Conservation (phyloP, 441 rosid genomes). For the Croton laevigatus region DNA sequence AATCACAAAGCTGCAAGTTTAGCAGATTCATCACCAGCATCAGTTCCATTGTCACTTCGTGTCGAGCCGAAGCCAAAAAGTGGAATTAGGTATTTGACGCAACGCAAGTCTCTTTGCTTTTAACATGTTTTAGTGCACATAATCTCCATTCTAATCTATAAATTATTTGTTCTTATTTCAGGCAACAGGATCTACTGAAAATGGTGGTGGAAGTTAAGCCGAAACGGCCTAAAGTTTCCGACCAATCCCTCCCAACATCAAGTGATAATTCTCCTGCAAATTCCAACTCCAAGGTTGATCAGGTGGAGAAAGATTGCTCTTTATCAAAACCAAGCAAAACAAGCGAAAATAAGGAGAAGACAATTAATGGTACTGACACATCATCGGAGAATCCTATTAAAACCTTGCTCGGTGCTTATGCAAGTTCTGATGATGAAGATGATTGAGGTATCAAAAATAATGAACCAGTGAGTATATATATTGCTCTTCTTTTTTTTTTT, state of each 20-base stretch:
- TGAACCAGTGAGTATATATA: background rate
- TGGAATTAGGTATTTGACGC: conserved; percentile 64
- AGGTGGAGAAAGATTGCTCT: conserved; percentile 30
- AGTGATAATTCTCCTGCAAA: conserved; percentile 27
- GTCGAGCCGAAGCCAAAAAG: conserved; percentile 95
- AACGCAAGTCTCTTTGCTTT: too few species aligned
- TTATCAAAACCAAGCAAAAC: conserved; percentile 23
- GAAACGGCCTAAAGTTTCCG: conserved; percentile 49
- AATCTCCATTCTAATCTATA: background rate
- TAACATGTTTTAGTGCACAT: background rate
- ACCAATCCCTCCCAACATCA: conserved; percentile 30
- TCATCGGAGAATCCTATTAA: conserved; percentile 40
- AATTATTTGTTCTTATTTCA: conserved; percentile 23
- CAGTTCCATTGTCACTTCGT: conserved; percentile 76
- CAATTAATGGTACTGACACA: background rate
- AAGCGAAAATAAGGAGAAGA: conserved; percentile 15
- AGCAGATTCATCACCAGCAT: conserved; percentile 82
- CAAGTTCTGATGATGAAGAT: conserved; percentile 79
- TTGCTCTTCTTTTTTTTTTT: background rate
- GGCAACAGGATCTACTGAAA: conserved; percentile 90
- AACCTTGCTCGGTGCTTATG: conserved; percentile 80
- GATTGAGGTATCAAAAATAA: conserved; percentile 11
- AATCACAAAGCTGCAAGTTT: conserved; percentile 81
- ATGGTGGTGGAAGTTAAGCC: conserved; percentile 87
- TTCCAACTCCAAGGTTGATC: conserved; percentile 24